A percentile compares a stretch with the other conserved stretches of the same genome.
Conservation (phyloP, 352 stramenopile genomes). For the Phytophthora uliginosa region DNA sequence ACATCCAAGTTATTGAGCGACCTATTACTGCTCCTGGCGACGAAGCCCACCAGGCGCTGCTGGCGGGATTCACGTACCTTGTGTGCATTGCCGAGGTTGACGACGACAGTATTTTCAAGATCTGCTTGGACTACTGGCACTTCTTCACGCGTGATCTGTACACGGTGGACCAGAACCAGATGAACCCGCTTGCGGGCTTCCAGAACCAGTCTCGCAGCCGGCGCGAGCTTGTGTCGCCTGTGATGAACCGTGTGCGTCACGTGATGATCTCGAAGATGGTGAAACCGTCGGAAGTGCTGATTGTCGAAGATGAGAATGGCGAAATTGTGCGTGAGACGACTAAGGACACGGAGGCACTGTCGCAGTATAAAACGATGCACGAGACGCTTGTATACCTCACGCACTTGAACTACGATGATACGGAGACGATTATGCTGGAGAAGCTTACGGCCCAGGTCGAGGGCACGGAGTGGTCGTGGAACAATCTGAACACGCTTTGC, state of each 20-base stretch:
- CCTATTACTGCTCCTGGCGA: constrained; percentile 83
- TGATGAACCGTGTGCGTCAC: constrained; percentile 96
- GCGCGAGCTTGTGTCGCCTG: constrained; percentile 75
- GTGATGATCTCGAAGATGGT: constrained; percentile 99
- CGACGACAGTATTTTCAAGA: constrained; percentile 98
- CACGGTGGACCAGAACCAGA: constrained; percentile 89
- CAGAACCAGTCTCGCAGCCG: constrained; percentile 62
- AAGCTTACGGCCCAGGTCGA: constrained; percentile 96
- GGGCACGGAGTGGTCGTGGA: constrained; percentile 94
- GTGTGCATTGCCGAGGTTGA: constrained; percentile 94
- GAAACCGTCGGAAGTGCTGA: constrained; percentile 99
- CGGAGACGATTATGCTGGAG: constrained; percentile 99
- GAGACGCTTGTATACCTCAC: constrained; percentile 99
- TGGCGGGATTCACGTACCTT: constrained; percentile 95
- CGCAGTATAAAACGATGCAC: constrained; percentile 99
- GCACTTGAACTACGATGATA: constrained; percentile 99
- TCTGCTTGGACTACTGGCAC: constrained; percentile 99
- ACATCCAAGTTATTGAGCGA: constrained; percentile 96
- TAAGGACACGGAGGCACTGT: constrained; percentile 99
- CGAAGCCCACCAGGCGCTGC: constrained; percentile 91
- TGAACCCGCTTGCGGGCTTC: constrained; percentile 68
- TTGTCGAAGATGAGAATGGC: constrained; percentile 99
- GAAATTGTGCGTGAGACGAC: constrained; percentile 98
- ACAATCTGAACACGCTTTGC: constrained; percentile 99
- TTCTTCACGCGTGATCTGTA: constrained; percentile 98